Base-by-base conservation (phyloP, 768 basidiomycete species). In the Leccinum uliginosum region DNA sequence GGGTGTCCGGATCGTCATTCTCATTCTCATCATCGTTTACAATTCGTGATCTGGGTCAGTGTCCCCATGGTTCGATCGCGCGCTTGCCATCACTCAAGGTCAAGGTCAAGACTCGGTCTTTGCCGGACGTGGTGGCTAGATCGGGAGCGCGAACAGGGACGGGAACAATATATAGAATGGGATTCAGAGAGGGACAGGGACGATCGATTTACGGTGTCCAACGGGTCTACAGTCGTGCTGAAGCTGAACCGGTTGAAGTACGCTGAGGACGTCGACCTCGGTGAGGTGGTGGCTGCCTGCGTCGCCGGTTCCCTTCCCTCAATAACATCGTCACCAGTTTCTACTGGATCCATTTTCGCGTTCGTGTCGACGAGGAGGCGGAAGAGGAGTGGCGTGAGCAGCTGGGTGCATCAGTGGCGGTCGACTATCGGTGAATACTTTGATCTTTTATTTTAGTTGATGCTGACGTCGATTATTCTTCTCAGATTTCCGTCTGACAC, bases 391-490 rank as follows among this genome's bases (percentile, higher is more conserved):
- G 35, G n/a, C 15, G 54, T 69, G 54, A 79, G 84, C 61, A 80
- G 77, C 43, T 70, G 86, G 71, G 77, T 88, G 51, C 76, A 82
- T 59, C 80, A 82, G 60, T 89, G 83, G 73, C 85, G 78, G 44
- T 87, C 85, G 23, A 87, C 87, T 1, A 84, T 89, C 52, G 83
- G 87, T 89, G 52, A 45, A 75, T 72, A 19, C 8, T 40, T 40
- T 40, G 9, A 27, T 43, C 10, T 30, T 26, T 9, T 2, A 19
- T 1, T n/a, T 21, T 24, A n/a, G 19, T 6, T 34, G 43, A 10
- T 45, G 30, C 47, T 61, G 44, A 59, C 6, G 3, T 12, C 38
- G n/a, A 11, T 10, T 30, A 10, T 30, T 11, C 21, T 50, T 27
- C 7, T 19, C 19, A 11, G 38, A 40, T 40, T 0, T 40, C n/a